Evolutionary conservation across 352 stramenopile species (phyloP), one percentile per base, ranked within the genome.

Genomic region (Globisporangium cylindrosporum): DNA sequence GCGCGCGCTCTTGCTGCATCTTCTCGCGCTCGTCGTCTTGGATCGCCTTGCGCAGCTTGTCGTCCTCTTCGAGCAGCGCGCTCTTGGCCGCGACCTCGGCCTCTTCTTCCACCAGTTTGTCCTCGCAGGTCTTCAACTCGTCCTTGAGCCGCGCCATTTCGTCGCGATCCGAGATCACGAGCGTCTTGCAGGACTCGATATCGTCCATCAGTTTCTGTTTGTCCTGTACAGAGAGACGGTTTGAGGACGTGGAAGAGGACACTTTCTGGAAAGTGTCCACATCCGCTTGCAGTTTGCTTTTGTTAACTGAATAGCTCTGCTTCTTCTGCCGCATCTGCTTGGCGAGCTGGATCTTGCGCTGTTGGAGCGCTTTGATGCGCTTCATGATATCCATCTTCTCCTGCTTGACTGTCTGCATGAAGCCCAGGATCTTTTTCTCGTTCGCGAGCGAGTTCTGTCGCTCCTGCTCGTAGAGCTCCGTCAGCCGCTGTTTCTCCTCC

Each of bases 361-460:
- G 81, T 58, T 97, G 89, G 20, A 98, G 74, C 46, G 67, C 70
- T 64, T 97, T 95, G 64, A 98, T 88, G 36, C 82, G 88, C 75
- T 95, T 96, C 74, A 98, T 86, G 46, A 94, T 89, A 56, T 91
- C 88, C 71, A 96, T 89, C 64, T 98, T 97, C 67, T 97, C 89
- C 61, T 97, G 84, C 71, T 95, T 94, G 48, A 96, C 86, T 1
- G 87, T 94, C 70, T 94, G 83, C 89, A 98, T 97, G 59, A 94
- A 94, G 6, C 84, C 78, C 10, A 92, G 63, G 57, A 97, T 95
- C 63, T 91, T 90, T 36, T 78, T 85, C 38, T 94, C 86, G 62
- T 90, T 95, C 10, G 82, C 77, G 10, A 98, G 72, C 34, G 88
- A 95, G 51, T 95, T 93, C 43, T 91, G 72, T 14, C 93, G 80